Evolutionary conservation across 768 basidiomycete genomes (phyloP).

Genomic region (Termitomyces sp.): DNA sequence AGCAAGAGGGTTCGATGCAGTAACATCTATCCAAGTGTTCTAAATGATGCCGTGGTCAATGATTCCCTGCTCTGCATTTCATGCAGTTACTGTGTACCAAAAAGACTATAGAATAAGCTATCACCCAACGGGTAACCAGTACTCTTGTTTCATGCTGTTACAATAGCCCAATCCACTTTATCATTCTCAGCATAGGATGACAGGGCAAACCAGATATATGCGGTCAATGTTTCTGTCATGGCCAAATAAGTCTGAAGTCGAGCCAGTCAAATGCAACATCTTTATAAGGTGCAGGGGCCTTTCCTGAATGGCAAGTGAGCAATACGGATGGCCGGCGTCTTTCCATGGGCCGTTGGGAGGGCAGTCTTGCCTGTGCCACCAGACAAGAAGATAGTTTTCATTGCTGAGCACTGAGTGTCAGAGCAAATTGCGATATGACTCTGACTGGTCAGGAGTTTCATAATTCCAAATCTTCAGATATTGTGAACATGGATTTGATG

Average conservation of each 20-base stretch:
- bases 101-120: too few relatives aligned
- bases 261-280: slow-evolving; percentile 31
- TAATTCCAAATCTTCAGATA: too few relatives aligned
- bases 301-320: slow-evolving; percentile 24
- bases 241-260: slow-evolving; percentile 24
- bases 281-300: slow-evolving; percentile 19
- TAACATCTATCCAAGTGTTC: not conserved
- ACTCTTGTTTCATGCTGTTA: too few relatives aligned
- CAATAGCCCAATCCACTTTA: slow-evolving; percentile 12
- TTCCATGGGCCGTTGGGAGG: slow-evolving; percentile 20
- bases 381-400: slow-evolving; percentile 28
- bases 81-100: too few relatives aligned
- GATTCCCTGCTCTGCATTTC: not conserved
- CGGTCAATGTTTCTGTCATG: slow-evolving; percentile 14
- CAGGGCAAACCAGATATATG: slow-evolving; percentile 27
- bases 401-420: not conserved
- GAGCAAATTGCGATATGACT: too few relatives aligned
- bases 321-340: slow-evolving; percentile 20
- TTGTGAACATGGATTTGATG: too few relatives aligned
- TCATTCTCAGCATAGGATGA: slow-evolving; percentile 4
- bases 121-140: too few relatives aligned
- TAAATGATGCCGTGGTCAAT: not conserved
- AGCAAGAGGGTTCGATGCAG: too few relatives aligned
- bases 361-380: slow-evolving; percentile 32
- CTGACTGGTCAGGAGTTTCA: too few relatives aligned